Conservation (phyloP, 345 rosid species). For the Dipteronia sinensis region DNA sequence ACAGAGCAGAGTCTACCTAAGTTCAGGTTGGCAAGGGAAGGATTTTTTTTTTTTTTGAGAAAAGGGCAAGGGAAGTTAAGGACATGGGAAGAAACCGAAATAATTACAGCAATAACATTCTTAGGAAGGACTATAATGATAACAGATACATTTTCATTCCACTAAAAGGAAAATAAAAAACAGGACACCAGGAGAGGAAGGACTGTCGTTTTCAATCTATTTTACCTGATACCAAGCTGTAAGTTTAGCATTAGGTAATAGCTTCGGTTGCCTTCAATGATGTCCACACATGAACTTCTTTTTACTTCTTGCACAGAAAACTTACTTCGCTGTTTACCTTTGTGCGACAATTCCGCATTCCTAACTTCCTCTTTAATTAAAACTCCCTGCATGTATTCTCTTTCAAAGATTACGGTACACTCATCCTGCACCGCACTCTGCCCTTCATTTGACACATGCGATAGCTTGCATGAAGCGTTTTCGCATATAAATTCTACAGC, state of each 20-base stretch:
- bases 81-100: not conserved
- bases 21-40: conserved; percentile 6
- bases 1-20: not conserved
- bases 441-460: conserved; percentile 40
- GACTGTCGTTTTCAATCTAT: conserved; percentile 4
- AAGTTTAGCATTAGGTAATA: conserved; percentile 79
- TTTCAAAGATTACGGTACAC: conserved; percentile 54
- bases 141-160: not conserved
- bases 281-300: conserved; percentile 43
- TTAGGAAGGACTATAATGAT: not conserved
- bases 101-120: not conserved
- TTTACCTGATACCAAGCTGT: conserved; percentile 96
- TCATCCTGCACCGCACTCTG: conserved; percentile 45
- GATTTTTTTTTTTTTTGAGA: too few species aligned
- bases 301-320: conserved; percentile 46
- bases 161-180: not conserved
- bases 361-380: conserved; percentile 61
- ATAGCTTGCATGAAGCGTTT: conserved; percentile 40
- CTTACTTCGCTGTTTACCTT: conserved; percentile 47
- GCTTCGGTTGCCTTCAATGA: conserved; percentile 52
- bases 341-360: conserved; percentile 36
- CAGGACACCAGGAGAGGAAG: not conserved
- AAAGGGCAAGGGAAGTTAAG: not conserved
- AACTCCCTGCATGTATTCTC: conserved; percentile 95
- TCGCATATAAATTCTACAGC: conserved; percentile 36